Conservation (phyloP, 805 yeast genomes). For the Yamadazyma paraphyllophila region DNA sequence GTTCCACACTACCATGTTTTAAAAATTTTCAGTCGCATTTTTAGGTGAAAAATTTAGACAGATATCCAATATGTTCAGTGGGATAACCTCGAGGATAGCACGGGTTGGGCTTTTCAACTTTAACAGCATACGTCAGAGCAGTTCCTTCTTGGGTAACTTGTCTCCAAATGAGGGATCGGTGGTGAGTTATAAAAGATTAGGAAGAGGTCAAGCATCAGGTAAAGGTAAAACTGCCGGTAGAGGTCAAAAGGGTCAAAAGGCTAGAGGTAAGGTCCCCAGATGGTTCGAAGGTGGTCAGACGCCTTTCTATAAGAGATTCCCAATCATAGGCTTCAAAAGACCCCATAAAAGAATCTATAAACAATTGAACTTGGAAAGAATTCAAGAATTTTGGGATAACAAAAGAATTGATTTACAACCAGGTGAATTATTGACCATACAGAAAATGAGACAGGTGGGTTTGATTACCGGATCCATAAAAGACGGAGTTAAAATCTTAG, state of each 20-base stretch:
- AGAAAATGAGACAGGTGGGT: slow-evolving; percentile 72
- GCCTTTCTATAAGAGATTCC: slow-evolving; percentile 78
- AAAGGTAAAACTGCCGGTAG: slow-evolving; percentile 94
- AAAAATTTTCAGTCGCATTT: slow-evolving; percentile 1
- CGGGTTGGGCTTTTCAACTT: not conserved
- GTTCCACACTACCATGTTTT: not conserved
- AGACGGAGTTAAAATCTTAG: slow-evolving; percentile 82
- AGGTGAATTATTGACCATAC: slow-evolving; percentile 70
- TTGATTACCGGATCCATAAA: slow-evolving; percentile 66
- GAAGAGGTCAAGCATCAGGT: slow-evolving; percentile 95
- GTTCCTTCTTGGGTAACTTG: slow-evolving; percentile 46
- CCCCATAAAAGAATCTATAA: slow-evolving; percentile 51
- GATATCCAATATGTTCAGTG: slow-evolving; percentile 2
- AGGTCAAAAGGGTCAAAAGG: slow-evolving; percentile 99
- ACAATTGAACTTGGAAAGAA: slow-evolving; percentile 63
- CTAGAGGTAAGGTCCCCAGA: slow-evolving; percentile 83
- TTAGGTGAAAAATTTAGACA: not conserved
- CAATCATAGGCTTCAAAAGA: slow-evolving; percentile 84
- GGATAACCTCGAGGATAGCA: slow-evolving; percentile 3
- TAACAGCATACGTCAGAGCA: slow-evolving; percentile 5
- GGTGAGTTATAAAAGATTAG: slow-evolving; percentile 65
- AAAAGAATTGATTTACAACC: slow-evolving; percentile 60
- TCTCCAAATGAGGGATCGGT: slow-evolving; percentile 64
- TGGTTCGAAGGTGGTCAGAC: slow-evolving; percentile 99
- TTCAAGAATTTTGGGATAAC: slow-evolving; percentile 66